Evolutionary conservation across 2,329 filamentous ascomycete genomes (phyloP).

Genomic region (Periconia sp.): DNA sequence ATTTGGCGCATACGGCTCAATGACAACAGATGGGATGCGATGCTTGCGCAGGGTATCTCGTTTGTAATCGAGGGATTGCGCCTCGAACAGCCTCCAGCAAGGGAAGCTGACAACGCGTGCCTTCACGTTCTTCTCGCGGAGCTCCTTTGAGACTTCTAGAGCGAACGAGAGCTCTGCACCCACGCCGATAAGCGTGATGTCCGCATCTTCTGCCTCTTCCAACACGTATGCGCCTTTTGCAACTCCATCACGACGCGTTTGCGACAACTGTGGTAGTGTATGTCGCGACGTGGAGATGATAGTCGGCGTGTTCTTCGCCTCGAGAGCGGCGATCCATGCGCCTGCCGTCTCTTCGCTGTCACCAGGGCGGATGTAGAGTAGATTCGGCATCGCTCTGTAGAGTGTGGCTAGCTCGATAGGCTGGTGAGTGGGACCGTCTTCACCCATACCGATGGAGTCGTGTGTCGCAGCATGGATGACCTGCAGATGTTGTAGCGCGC

Average conservation of each 20-base stretch:
- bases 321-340: conserved; percentile 59
- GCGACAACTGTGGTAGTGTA: conserved; percentile 48
- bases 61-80: conserved; percentile 54
- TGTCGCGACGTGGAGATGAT: conserved; percentile 60
- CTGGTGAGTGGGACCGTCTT: conserved; percentile 69
- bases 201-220: conserved; percentile 49
- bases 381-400: conserved; percentile 68
- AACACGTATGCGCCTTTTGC: conserved; percentile 56
- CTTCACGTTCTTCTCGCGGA: conserved; percentile 48
- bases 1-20: conserved; percentile 65
- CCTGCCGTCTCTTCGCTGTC: conserved; percentile 65
- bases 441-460: conserved; percentile 62
- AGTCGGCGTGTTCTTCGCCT: conserved; percentile 49
- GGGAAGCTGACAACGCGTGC: conserved; percentile 59
- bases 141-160: conserved; percentile 48
- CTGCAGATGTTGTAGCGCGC: conserved; percentile 62
- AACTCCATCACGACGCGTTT: conserved; percentile 50
- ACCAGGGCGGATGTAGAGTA: conserved; percentile 65
- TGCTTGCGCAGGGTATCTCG: conserved; percentile 53
- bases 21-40: conserved; percentile 58
- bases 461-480: conserved; percentile 67
- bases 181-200: conserved; percentile 58
- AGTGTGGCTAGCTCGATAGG: conserved; percentile 63
- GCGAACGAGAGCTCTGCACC: conserved; percentile 59
- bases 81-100: conserved; percentile 58